phyloP scores from a whole-genome alignment of 2,329 filamentous ascomycete species.

The Pyrenochaeta sp. region DNA sequence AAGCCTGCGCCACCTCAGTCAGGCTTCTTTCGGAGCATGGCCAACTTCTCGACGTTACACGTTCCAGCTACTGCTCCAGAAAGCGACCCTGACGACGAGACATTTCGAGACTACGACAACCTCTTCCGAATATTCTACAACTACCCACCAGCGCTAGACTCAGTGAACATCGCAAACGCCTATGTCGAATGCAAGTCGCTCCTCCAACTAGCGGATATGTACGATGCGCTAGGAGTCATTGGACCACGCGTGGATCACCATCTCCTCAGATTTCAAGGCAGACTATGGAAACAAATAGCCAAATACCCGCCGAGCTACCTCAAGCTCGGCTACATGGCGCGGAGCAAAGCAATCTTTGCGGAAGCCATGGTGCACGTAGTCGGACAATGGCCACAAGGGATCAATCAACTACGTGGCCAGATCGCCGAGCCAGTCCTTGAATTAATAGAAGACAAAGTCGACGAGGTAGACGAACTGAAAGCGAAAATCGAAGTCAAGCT shows the following conservation, averaged over 20 bases:
- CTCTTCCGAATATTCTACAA: conserved; percentile 97
- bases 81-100: conserved; percentile 72
- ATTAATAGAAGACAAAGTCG: conserved; percentile 93
- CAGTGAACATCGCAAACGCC: conserved; percentile 87
- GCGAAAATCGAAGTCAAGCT: conserved; percentile 80
- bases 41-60: conserved; percentile 73
- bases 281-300: conserved; percentile 94
- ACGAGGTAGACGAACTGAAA: conserved; percentile 86
- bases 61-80: conserved; percentile 50
- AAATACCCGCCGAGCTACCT: conserved; percentile 95
- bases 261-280: conserved; percentile 86
- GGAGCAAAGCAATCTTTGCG: conserved; percentile 77
- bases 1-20: conserved; percentile 70
- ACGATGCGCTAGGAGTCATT: conserved; percentile 87
- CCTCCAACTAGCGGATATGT: conserved; percentile 88
- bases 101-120: conserved; percentile 93
- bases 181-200: conserved; percentile 95
- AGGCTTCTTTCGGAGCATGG: conserved; percentile 86
- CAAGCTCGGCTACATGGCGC: conserved; percentile 84
- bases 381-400: conserved; percentile 87
- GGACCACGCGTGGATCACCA: conserved; percentile 93
- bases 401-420: conserved; percentile 74
- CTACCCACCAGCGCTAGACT: conserved; percentile 81
- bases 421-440: conserved; percentile 82
- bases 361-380: conserved; percentile 93